Evolutionary conservation across 116 monocot species (phyloP), one percentile per base, ranked within the genome.

Genomic region (Trichopus zeylanicus): DNA sequence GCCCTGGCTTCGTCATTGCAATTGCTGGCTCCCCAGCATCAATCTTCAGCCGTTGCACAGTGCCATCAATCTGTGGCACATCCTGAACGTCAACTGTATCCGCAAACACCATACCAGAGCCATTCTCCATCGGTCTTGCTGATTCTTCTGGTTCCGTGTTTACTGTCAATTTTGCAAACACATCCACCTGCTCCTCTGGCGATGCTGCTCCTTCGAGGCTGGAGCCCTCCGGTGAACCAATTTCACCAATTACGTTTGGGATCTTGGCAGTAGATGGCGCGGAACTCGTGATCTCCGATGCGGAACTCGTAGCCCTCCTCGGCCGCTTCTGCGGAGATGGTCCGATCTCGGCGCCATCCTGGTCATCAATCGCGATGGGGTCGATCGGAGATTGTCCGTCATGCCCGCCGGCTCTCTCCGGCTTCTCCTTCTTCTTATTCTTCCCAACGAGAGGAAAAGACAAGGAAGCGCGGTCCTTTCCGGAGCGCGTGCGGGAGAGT

Each of bases 401-500:
- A 29, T 5, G 49, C 19, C 34, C 48, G 10, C n/a, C 53, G 6
- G 64, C 68, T 42, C 56, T 57, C 79, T 69, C 77, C 16, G 39
- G 38, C 24, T 51, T 58, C 72, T 90, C n/a, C n/a, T n/a, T n/a
- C n/a, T n/a, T n/a, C n/a, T n/a, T 91, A 16, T 24, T 26, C 8
- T 13, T 31, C 19, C 6, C 25, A n/a, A n/a, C n/a, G 3, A 62
- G 26, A 15, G 9, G 68, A 6, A 3, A 48, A 12, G 21, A 11
- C 9, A 34, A 24, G 22, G 26, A 7, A 2, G 25, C 47, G 8
- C 13, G 26, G 11, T 22, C 51, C 53, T 58, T 74, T 0, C 84
- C 71, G 31, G 92, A 91, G n/a, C 98, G 81, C 8, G 91, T 91
- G 33, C 91, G 84, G 19, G 78, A 67, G 55, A 78, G 67, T 19